Conservation (phyloP, 179 eudicot genomes). For the Nepenthes alata region DNA sequence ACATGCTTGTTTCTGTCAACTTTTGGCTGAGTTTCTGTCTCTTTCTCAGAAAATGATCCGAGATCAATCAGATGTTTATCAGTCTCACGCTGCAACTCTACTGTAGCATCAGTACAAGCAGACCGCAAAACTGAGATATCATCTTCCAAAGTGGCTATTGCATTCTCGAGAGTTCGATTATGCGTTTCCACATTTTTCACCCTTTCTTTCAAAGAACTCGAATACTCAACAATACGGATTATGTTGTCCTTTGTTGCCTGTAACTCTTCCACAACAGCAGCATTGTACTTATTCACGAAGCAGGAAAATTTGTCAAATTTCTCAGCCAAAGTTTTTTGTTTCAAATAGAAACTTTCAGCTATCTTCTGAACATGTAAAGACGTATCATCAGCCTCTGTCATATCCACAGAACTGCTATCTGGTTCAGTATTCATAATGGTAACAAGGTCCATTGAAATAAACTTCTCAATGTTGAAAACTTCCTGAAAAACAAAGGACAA, state of each 20-base stretch:
- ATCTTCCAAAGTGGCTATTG: constrained; percentile 33
- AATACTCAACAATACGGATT: constrained; percentile 21
- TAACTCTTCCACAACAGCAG: constrained; percentile 48
- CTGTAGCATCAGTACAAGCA: constrained; percentile 51
- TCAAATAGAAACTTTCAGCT: constrained; percentile 33
- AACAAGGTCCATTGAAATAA: constrained; percentile 26
- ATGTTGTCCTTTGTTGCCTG: constrained; percentile 31
- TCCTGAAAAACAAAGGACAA: constrained; percentile 31
- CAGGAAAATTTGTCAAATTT: constrained; percentile 36
- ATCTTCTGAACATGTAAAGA: constrained; percentile 33
- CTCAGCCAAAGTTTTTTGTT: constrained; percentile 32
- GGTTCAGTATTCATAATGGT: constrained; percentile 22
- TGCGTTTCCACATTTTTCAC: constrained; percentile 37
- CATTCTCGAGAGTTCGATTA: constrained; percentile 28
- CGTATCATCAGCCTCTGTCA: constrained; percentile 33
- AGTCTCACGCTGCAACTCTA: constrained; percentile 28
- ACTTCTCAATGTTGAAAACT: constrained; percentile 21
- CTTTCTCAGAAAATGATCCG: constrained; percentile 20
- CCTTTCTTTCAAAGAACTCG: constrained; percentile 28
- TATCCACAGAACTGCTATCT: constrained; percentile 22
- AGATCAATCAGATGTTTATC: constrained; percentile 17
- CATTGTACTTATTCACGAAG: constrained; percentile 46
- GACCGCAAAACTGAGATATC: constrained; percentile 36
- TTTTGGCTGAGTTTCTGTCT: constrained; percentile 10
- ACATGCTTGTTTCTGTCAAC: constrained; percentile 20